A percentile compares a stretch with the other conserved stretches of the same genome.
phyloP scores from a whole-genome alignment of 352 stramenopile species.

The Pythium sukuiense region DNA sequence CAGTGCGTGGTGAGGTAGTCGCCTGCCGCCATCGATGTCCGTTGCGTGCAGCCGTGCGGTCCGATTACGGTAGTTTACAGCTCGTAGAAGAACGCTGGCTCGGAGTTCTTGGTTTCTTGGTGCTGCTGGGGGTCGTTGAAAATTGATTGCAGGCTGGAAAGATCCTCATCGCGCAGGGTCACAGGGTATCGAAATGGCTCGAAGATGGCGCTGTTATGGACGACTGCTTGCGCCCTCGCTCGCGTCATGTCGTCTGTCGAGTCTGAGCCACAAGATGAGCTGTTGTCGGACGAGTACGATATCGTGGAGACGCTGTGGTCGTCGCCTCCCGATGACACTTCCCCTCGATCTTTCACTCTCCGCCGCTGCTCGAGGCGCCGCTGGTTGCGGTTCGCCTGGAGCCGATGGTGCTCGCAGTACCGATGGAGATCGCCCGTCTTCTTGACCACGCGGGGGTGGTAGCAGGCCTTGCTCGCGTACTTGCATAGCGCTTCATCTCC shows the following conservation, averaged over 20 bases:
- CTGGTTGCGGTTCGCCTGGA: slow-evolving; percentile 76
- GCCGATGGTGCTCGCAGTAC: slow-evolving; percentile 69
- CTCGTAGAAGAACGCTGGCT: background rate
- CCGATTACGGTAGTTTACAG: background rate
- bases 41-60: too few relatives aligned
- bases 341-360: slow-evolving; percentile 21
- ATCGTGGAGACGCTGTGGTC: background rate
- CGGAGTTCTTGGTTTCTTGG: background rate
- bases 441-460: slow-evolving; percentile 55
- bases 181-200: slow-evolving; percentile 16
- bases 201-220: background rate
- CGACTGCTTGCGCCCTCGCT: background rate
- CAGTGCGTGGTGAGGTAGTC: too few relatives aligned
- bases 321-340: background rate
- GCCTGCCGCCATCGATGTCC: too few relatives aligned
- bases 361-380: slow-evolving; percentile 64
- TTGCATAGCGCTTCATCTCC: slow-evolving; percentile 52
- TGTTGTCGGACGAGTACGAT: slow-evolving; percentile 9
- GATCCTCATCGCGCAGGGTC: slow-evolving; percentile 4
- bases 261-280: background rate
- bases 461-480: slow-evolving; percentile 74
- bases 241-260: background rate
- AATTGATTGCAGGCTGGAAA: slow-evolving; percentile 10
- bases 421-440: slow-evolving; percentile 72
- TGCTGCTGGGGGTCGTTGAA: slow-evolving; percentile 3